Conservation (phyloP, 2,329 filamentous ascomycete species). For the Cryphonectria nitschkei region DNA sequence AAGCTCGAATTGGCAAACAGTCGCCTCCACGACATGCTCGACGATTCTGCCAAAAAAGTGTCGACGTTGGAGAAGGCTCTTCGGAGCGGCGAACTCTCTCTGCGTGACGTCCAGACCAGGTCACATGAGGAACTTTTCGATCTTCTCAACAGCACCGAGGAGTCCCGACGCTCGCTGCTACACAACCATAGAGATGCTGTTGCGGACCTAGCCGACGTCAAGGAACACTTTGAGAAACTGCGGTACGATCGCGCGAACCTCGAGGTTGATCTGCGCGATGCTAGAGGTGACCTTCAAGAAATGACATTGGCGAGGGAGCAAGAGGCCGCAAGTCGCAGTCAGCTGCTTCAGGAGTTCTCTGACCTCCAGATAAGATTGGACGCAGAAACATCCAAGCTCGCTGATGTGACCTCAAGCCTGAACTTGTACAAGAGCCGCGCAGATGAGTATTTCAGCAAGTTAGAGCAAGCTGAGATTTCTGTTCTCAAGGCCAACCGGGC, state of each 20-base stretch:
- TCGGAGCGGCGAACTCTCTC: conserved; percentile 81
- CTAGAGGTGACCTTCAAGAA: conserved; percentile 81
- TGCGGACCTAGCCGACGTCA: conserved; percentile 82
- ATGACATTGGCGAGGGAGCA: conserved; percentile 79
- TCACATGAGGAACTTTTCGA: conserved; percentile 95
- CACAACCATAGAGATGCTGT: conserved; percentile 85
- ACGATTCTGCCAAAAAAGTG: conserved; percentile 91
- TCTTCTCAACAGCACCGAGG: conserved; percentile 89
- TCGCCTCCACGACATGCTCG: conserved; percentile 89
- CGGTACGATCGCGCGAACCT: conserved; percentile 78
- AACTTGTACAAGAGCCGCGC: conserved; percentile 88
- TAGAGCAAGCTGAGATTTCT: conserved; percentile 95
- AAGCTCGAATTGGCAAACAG: conserved; percentile 92
- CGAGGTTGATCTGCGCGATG: conserved; percentile 86
- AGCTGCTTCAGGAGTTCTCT: conserved; percentile 88
- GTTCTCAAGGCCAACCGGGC: conserved; percentile 90
- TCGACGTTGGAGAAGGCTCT: conserved; percentile 87
- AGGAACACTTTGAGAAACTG: conserved; percentile 83
- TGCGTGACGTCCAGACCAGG: conserved; percentile 89
- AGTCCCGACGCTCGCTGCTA: conserved; percentile 79
- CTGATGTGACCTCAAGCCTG: conserved; percentile 82
- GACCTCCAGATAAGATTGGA: conserved; percentile 94
- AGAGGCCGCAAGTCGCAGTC: conserved; percentile 82
- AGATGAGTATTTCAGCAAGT: conserved; percentile 95
- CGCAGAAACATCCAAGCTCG: conserved; percentile 81